A percentile compares a stretch with the other conserved stretches of the same genome.
phyloP scores from a whole-genome alignment of 2,329 filamentous ascomycete genomes.

The Ascochyta lentis region DNA sequence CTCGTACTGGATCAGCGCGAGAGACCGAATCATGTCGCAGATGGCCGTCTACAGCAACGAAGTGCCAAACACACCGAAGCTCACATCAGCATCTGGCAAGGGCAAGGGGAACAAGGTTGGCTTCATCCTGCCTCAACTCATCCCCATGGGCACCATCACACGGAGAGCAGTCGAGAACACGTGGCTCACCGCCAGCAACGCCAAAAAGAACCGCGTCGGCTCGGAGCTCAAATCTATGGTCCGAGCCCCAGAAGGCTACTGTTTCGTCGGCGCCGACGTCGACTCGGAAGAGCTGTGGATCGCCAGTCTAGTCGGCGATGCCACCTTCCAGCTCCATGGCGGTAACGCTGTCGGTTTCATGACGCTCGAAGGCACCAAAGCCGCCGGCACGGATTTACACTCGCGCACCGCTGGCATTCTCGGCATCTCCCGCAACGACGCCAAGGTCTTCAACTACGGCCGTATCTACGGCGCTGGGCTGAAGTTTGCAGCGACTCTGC shows the following conservation, averaged over 20 bases:
- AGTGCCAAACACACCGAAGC: slow-evolving; percentile 25
- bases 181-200: slow-evolving; percentile 97
- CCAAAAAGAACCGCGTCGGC: slow-evolving; percentile 92
- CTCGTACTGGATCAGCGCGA: slow-evolving; percentile 97
- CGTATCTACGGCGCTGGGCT: slow-evolving; percentile 98
- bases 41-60: slow-evolving; percentile 89
- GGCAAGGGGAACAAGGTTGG: slow-evolving; percentile 58
- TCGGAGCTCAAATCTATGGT: slow-evolving; percentile 98
- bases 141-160: slow-evolving; percentile 98
- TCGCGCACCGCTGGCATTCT: slow-evolving; percentile 91
- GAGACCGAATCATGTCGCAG: slow-evolving; percentile 92
- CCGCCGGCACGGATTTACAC: slow-evolving; percentile 90
- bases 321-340: slow-evolving; percentile 92
- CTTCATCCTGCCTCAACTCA: slow-evolving; percentile 92
- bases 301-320: slow-evolving; percentile 90
- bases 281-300: slow-evolving; percentile 99
- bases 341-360: slow-evolving; percentile 99
- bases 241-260: slow-evolving; percentile 85
- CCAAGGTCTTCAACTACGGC: slow-evolving; percentile 98
- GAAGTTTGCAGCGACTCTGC: slow-evolving; percentile 87
- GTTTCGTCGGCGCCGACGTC: slow-evolving; percentile 95
- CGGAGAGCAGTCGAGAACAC: slow-evolving; percentile 95
- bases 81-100: slow-evolving; percentile 29
- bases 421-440: slow-evolving; percentile 92
- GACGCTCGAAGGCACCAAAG: slow-evolving; percentile 96